These are phyloP conservation scores for Fraxinus ornus DNA, from an alignment of 305 asterid species.

Conservation along the genomic window DNA sequence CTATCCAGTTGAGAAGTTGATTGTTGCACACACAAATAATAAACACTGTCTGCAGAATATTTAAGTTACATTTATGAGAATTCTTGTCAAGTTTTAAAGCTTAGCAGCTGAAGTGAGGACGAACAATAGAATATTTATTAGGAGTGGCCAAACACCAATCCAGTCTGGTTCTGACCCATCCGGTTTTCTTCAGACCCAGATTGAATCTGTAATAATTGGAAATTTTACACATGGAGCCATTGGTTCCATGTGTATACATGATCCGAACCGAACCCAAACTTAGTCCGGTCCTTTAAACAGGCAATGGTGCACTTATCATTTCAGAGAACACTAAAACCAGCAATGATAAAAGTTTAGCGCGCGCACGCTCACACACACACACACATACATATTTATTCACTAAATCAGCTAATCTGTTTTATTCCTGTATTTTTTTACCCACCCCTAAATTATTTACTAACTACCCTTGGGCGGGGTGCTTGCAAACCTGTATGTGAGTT, in stretches of 20 bases:
- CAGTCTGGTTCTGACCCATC: not conserved
- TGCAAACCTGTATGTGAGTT: slow-evolving; percentile 86
- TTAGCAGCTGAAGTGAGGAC: not conserved
- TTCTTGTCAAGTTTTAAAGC: not conserved
- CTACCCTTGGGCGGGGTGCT: not conserved
- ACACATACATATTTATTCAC: not conserved
- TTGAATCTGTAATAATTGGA: not conserved
- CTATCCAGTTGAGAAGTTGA: slow-evolving; percentile 92
- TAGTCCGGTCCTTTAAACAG: not conserved
- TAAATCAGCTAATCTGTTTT: not conserved
- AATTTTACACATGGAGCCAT: not conserved
- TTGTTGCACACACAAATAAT: slow-evolving; percentile 84
- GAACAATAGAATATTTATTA: not conserved
- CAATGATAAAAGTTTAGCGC: not conserved
- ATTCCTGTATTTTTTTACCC: not conserved
- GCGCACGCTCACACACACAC: no score
- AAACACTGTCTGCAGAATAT: slow-evolving; percentile 66
- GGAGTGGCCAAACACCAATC: not conserved
- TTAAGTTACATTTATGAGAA: not conserved
- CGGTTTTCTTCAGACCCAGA: not conserved
- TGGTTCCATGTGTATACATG: not conserved
- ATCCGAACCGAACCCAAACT: not conserved
- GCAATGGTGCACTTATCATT: not conserved
- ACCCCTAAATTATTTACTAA: not conserved
- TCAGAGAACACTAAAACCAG: not conserved